Conservation (phyloP, 2,329 filamentous ascomycete species). For the Xylaria arbuscula region DNA sequence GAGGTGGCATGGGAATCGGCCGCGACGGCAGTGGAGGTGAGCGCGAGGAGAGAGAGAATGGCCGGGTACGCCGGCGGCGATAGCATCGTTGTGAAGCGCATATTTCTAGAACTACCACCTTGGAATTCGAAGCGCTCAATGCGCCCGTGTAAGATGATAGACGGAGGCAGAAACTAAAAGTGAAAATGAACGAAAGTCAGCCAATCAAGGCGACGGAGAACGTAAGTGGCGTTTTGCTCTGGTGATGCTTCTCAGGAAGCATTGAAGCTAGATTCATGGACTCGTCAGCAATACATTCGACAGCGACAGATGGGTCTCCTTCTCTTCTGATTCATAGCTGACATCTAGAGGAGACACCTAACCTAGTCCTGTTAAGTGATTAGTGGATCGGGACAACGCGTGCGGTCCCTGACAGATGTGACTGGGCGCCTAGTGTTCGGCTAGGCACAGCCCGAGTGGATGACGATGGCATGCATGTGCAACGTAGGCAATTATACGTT, state of each 20-base stretch:
- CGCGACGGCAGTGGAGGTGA: constrained; percentile 47
- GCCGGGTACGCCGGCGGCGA: constrained; percentile 42
- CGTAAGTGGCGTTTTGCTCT: constrained; percentile 5
- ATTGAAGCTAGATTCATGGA: constrained; percentile 25
- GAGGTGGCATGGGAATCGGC: constrained; percentile 54
- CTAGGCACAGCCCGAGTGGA: neutral
- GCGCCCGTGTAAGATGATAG: constrained; percentile 27
- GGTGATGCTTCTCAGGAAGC: constrained; percentile 13
- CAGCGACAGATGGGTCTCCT: constrained; percentile 3
- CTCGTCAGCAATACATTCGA: constrained; percentile 19
- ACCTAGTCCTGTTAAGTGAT: constrained; percentile 4
- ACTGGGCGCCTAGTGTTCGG: neutral
- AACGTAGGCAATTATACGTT: neutral
- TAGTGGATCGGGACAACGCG: constrained; percentile 16
- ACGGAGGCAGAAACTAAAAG: neutral
- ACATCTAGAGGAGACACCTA: constrained; percentile 15
- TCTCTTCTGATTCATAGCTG: constrained; percentile 15
- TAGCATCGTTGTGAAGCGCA: constrained; percentile 47
- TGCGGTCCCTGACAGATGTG: neutral
- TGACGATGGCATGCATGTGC: neutral
- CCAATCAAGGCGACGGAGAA: constrained; percentile 34
- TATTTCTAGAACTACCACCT: constrained; percentile 27
- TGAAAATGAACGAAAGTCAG: constrained; percentile 21
- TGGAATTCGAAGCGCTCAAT: constrained; percentile 8
- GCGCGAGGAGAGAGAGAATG: constrained; percentile 53